phyloP scores from a whole-genome alignment of 768 basidiomycete species.

The Boletus rufocinnamomeus region DNA sequence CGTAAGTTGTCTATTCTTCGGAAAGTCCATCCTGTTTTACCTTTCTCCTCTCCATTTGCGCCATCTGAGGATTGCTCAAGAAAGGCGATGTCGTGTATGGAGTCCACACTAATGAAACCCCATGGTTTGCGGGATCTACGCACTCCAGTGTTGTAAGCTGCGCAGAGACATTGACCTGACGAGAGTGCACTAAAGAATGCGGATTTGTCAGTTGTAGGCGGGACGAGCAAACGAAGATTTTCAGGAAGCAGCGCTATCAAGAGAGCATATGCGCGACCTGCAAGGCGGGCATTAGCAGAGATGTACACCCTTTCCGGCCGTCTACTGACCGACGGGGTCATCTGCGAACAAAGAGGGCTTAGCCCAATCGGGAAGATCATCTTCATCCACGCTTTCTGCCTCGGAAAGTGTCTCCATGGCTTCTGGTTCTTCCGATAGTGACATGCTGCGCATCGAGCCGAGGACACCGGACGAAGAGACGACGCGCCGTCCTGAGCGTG shows the following conservation, averaged over 20 bases:
- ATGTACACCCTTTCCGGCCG: conserved; percentile 3
- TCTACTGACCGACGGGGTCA: conserved; percentile 58
- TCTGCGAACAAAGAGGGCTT: conserved; percentile 53
- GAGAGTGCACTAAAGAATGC: conserved; percentile 58
- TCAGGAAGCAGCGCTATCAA: conserved; percentile 61
- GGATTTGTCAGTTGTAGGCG: conserved; percentile 32
- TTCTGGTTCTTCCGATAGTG: conserved; percentile 58
- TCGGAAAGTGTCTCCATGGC: conserved; percentile 48
- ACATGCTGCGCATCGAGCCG: conserved; percentile 50
- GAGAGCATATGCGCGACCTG: conserved; percentile 68
- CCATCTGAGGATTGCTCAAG: conserved; percentile 55
- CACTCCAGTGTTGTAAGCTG: conserved; percentile 78
- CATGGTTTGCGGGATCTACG: conserved; percentile 81
- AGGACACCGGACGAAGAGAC: conserved; percentile 61
- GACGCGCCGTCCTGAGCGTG: conserved; percentile 44
- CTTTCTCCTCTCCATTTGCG: conserved; percentile 41
- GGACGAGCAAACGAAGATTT: conserved; percentile 45
- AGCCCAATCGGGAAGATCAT: conserved; percentile 80
- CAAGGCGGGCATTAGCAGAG: conserved; percentile 6
- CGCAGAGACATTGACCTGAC: conserved; percentile 79
- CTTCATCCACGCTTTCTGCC: conserved; percentile 57
- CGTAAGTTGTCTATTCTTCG: conserved; percentile 83
- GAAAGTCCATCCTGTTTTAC: conserved; percentile 77
- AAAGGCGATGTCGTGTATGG: conserved; percentile 76
- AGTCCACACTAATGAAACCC: conserved; percentile 80